Evolutionary conservation across 257 asterid species (phyloP), one percentile per base, ranked within the genome.

Genomic region (Gentiana dahurica): DNA sequence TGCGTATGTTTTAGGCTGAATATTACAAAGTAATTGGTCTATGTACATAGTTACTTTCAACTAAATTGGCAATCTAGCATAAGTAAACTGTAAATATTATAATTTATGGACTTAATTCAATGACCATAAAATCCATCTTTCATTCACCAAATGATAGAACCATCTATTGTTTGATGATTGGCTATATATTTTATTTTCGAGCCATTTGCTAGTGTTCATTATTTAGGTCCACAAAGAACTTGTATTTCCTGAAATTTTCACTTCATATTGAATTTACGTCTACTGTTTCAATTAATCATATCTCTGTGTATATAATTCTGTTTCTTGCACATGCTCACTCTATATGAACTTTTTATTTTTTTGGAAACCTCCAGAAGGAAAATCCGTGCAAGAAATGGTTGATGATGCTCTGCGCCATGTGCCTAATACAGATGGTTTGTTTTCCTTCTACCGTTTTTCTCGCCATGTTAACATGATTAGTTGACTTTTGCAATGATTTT

Each of bases 381-480:
- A 88, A 77, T 75, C 97, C 5, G 97, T 92, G 69, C 81, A 88
- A 75, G 77, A 85, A 76, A 88, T 92, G 97, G 94, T 92, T 63
- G 60, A 86, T 50, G 97, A 88, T 69, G 95, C 99, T 69, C 95
- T 92, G 38, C 84, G 39, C 48, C 85, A 59, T 54, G 97, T 92
- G 55, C 97, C 99, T 63, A 92, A 88, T 62, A 62, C 72, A 13
- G 80, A 75, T 47, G 89, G 99, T 92, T 65, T 62, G 94, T 73
- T 71, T 58, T 52, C 53, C 34, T 55, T 61, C 57, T 41, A 10
- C 46, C 9, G 9, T 50, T 59, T 15, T 53, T 36, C 63, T 69
- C 63, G 54, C 46, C 62, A 60, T 71, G 61, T 41, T 56, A 47
- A 24, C 35, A 36, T 36, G 12, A 8, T 38, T 43, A 50, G 33